phyloP scores from a whole-genome alignment of 2,329 filamentous ascomycete genomes.

The Akanthomyces muscarius region DNA sequence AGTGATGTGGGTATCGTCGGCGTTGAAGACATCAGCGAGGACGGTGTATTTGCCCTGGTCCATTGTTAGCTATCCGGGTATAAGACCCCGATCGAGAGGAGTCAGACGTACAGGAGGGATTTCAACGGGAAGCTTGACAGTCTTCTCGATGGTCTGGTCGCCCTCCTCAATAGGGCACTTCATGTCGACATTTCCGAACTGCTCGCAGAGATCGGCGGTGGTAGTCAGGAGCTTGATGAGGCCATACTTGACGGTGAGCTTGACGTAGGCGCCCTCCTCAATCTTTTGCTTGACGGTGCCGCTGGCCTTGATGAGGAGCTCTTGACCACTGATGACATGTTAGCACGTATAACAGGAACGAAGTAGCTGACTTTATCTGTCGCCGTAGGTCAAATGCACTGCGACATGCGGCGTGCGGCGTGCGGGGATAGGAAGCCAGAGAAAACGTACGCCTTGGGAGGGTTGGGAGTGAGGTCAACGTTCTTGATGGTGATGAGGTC shows the following conservation, averaged over 20 bases:
- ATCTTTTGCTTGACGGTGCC: conserved; percentile 72
- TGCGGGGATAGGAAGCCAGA: not conserved
- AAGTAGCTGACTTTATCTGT: not conserved
- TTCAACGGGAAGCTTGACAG: conserved; percentile 77
- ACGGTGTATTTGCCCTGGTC: conserved; percentile 83
- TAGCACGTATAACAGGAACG: conserved; percentile 9
- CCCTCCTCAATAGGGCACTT: conserved; percentile 85
- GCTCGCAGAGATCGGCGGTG: conserved; percentile 80
- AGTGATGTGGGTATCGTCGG: conserved; percentile 70
- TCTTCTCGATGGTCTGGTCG: conserved; percentile 67
- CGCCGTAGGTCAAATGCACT: not conserved
- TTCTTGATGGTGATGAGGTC: conserved; percentile 73
- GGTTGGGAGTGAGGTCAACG: conserved; percentile 82
- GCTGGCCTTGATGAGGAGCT: conserved; percentile 71
- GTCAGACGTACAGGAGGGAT: conserved; percentile 74
- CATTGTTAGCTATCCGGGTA: conserved; percentile 21
- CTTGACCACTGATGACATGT: conserved; percentile 58
- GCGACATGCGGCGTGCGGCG: not conserved
- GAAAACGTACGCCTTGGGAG: conserved; percentile 71
- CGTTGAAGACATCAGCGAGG: conserved; percentile 75
- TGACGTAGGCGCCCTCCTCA: conserved; percentile 73
- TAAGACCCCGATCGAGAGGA: not conserved
- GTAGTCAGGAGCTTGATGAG: conserved; percentile 84
- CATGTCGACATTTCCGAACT: conserved; percentile 82
- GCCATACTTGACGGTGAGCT: conserved; percentile 87